Base-by-base conservation (phyloP, 2,329 filamentous ascomycete species). In the Acarospora socialis region DNA sequence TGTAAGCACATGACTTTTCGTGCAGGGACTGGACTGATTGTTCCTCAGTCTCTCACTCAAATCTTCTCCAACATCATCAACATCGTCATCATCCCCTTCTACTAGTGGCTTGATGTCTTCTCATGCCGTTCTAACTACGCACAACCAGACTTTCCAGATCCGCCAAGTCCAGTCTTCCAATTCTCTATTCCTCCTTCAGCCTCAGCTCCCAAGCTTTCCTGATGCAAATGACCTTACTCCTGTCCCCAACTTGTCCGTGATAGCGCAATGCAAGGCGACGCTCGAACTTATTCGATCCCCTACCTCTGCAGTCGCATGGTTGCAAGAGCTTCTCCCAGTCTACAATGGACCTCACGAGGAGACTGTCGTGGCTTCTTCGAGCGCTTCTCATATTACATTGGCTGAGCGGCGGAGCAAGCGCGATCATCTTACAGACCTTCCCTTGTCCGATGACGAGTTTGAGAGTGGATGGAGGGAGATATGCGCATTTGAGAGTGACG, bases 81-180 rank as follows among this genome's bases (percentile, higher is more conserved):
- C 43, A 57, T 36, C 42, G 24, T 36, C 46, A 30, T 7, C 34
- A 25, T n/a, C n/a, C 9, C 15, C 25, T 13, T 22, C 14, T 22
- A 24, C 44, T 9, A 26, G 38, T 3, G 44, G 48, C n/a, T 35
- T 44, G 13, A 33, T 42, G 21, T 42, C 47, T 17, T 52, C 58
- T 26, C 59, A 57, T 35, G 65, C 68, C 18, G 70, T 74, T 37
- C 57, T 77, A 37, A 77, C 72, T 53, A 74, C 69, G 2, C 54
- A 59, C 7, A 56, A 57, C 33, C 58, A 65, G 41, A 72, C 70
- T 7, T 77, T 66, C 54, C 61, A 65, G 36, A 53, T 77, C 31
- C 70, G 70, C 43, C 71, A 77, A 50, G 71, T 77, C 32, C 70
- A 73, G 43, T 75, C 72, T 10, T 76, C 72, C 16, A 77, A 77